Evolutionary conservation across 2,329 filamentous ascomycete species (phyloP), one percentile per base, ranked within the genome.

Genomic region (Trichoderma simmonsii): DNA sequence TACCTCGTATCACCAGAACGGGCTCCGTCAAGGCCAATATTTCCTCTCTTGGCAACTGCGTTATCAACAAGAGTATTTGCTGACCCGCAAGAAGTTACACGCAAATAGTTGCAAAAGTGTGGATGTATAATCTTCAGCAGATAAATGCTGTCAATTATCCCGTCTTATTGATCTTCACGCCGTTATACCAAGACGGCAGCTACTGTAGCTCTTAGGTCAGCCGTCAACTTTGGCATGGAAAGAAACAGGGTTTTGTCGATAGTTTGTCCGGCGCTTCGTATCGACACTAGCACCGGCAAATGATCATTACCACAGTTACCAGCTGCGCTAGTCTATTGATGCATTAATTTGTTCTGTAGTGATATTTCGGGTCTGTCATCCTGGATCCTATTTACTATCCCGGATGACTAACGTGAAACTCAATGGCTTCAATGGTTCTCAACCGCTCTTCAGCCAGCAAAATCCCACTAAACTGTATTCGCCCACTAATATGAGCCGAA

Each of bases 401-500:
- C 48, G n/a, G 60, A 51, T 65, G 62, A 30, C 62, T 28, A 63
- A 24, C 39, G 6, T 26, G 34, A 18, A 63, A 24, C 39, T 8
- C 39, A 18, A 18, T 18, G 43, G 28, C 39, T 18, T 24, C 3
- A 3, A 54, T 51, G 11, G 62, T 7, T 6, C 34, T 21, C 15
- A 18, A 3, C n/a, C 4, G 15, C 24, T n/a, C 28, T 32, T n/a
- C 5, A 67, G 43, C 32, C 32, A 67, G 9, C 64, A 34, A 28
- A 63, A 30, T 30, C 34, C 48, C 51, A 57, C 64, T 67, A 70
- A 54, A 54, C 56, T 30, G 54, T 4, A 62, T 61, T 36, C 4
- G 57, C 67, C 67, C 56, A 62, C 68, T 63, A 67, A 28, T 63
- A 67, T 54, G 61, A 73, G 72, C 72, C 72, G 72, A 34, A 59